phyloP scores from a whole-genome alignment of 441 rosid species.

The Kokia cookei region DNA sequence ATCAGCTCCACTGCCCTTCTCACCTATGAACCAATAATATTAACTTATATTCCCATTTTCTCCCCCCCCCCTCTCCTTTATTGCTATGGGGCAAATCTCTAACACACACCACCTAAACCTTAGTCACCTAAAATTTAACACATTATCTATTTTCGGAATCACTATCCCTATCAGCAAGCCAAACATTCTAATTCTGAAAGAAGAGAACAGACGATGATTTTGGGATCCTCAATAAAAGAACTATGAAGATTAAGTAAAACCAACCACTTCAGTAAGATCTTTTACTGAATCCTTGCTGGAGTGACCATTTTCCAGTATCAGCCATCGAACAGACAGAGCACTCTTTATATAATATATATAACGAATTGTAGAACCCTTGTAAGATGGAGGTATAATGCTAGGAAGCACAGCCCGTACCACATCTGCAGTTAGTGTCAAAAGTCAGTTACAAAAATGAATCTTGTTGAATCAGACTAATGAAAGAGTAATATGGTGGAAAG shows the following conservation, averaged over 20 bases:
- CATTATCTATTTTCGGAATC: not conserved
- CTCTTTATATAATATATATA: constrained; percentile 72
- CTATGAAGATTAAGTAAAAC: constrained; percentile 21
- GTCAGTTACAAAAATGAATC: not conserved
- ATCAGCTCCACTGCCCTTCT: not conserved
- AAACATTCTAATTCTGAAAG: not conserved
- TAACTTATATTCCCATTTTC: not conserved
- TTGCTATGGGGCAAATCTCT: no score
- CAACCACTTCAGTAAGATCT: constrained; percentile 62
- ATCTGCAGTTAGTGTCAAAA: constrained; percentile 39
- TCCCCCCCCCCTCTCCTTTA: not conserved
- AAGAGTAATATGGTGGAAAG: not conserved
- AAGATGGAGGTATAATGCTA: constrained; percentile 76
- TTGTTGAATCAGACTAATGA: not conserved
- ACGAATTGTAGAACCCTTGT: constrained; percentile 80
- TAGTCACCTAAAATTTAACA: not conserved
- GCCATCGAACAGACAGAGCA: constrained; percentile 57
- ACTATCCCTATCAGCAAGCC: not conserved
- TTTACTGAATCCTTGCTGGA: constrained; percentile 32
- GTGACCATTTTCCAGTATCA: constrained; percentile 58
- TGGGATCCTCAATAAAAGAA: not conserved
- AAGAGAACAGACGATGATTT: not conserved
- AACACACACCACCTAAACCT: not conserved
- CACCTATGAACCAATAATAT: not conserved
- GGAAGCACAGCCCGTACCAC: constrained; percentile 70